These are phyloP conservation scores for Yamadazyma taylorii DNA, from an alignment of 1,139 yeast genomes.

Conservation along the genomic window DNA sequence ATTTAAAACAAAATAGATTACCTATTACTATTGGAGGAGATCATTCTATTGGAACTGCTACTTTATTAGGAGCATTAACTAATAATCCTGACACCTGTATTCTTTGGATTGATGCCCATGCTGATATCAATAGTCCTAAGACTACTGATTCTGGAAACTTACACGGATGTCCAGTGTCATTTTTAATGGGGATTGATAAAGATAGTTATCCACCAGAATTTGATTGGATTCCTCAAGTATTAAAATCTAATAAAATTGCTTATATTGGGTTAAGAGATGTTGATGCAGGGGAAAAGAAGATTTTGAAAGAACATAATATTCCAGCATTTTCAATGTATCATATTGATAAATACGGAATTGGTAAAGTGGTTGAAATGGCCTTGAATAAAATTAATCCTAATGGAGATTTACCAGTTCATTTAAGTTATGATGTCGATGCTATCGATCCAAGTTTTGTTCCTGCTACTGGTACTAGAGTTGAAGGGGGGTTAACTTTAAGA, in stretches of 20 bases:
- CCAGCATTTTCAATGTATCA: constrained; percentile 96
- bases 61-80: constrained; percentile 79
- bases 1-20: constrained; percentile 53
- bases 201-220: constrained; percentile 68
- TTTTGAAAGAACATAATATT: constrained; percentile 68
- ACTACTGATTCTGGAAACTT: constrained; percentile 87
- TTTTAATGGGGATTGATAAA: constrained; percentile 73
- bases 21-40: constrained; percentile 95
- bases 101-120: constrained; percentile 97
- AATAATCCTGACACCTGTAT: constrained; percentile 86
- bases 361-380: constrained; percentile 91
- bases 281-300: constrained; percentile 79
- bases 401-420: constrained; percentile 74
- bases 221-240: constrained; percentile 75
- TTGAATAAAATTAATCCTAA: constrained; percentile 74
- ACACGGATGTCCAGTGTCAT: constrained; percentile 96
- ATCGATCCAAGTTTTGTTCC: constrained; percentile 94
- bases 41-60: constrained; percentile 94
- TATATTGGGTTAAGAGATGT: constrained; percentile 95
- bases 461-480: constrained; percentile 96
- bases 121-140: constrained; percentile 90
- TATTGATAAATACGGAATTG: constrained; percentile 91
- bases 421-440: constrained; percentile 95
- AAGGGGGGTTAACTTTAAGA: constrained; percentile 92
- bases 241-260: constrained; percentile 72